These are phyloP conservation scores for Ceratopteris richardii DNA, from an alignment of 75 land plant genomes.

Conservation along the genomic window DNA sequence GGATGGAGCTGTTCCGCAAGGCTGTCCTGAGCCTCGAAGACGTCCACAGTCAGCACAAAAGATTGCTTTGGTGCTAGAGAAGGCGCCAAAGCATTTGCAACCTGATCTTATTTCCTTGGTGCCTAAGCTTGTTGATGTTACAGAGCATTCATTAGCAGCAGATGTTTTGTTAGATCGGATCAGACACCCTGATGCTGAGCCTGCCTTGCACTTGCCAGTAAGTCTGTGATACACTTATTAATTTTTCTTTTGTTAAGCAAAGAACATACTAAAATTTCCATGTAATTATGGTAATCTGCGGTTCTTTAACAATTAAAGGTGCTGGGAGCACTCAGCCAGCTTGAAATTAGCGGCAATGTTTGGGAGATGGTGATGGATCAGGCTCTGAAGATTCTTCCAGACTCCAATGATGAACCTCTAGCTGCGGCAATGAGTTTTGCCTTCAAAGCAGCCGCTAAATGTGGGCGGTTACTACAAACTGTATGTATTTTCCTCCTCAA, in stretches of 20 bases:
- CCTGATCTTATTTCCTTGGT: constrained; percentile 34
- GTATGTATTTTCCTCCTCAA: constrained; percentile 12
- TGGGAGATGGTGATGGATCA: constrained; percentile 42
- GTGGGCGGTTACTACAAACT: constrained; percentile 36
- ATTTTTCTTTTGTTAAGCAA: not conserved
- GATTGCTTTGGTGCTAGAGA: constrained; percentile 33
- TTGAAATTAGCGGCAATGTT: constrained; percentile 29
- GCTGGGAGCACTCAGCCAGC: constrained; percentile 27
- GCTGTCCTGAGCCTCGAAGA: constrained; percentile 38
- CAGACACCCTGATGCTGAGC: constrained; percentile 26
- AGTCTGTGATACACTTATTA: not conserved
- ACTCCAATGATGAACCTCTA: constrained; percentile 32
- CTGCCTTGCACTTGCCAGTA: constrained; percentile 16
- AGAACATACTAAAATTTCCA: not conserved
- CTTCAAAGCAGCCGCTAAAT: constrained; percentile 38
- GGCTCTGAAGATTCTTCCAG: constrained; percentile 22
- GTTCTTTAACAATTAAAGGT: constrained; percentile 13
- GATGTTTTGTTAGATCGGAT: constrained; percentile 27
- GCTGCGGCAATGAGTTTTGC: constrained; percentile 28
- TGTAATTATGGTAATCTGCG: not conserved
- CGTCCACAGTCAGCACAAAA: constrained; percentile 41
- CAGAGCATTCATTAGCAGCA: constrained; percentile 33
- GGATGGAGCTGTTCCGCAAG: constrained; percentile 46
- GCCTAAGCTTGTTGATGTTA: constrained; percentile 39
- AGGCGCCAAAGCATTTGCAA: constrained; percentile 41